These are phyloP conservation scores for Cucumis cinereus DNA, from an alignment of 306 rosid species.

Conservation along the genomic window DNA sequence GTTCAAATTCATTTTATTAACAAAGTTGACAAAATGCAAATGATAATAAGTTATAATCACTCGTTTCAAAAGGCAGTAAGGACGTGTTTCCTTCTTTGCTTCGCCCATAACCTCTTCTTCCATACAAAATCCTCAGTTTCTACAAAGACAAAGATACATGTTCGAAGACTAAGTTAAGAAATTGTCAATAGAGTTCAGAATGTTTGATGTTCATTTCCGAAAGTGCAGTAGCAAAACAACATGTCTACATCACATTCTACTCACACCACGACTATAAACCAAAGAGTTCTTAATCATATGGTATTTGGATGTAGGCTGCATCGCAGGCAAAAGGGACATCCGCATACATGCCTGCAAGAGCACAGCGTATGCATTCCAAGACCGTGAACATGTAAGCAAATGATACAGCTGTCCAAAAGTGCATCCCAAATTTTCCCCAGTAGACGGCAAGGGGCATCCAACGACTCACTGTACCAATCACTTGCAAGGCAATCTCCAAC, in stretches of 20 bases:
- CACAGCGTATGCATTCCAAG: slow-evolving; percentile 67
- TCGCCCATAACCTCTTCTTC: background rate
- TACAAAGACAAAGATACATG: background rate
- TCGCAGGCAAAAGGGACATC: slow-evolving; percentile 80
- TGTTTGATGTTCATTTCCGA: background rate
- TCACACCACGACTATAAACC: background rate
- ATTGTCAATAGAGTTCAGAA: background rate
- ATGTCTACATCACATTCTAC: background rate
- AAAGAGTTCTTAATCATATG: slow-evolving; percentile 42
- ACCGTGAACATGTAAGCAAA: slow-evolving; percentile 49
- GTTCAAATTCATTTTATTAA: background rate
- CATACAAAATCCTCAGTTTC: background rate
- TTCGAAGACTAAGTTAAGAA: background rate
- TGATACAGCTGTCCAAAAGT: slow-evolving; percentile 59
- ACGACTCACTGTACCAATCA: slow-evolving; percentile 76
- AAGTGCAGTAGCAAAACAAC: background rate
- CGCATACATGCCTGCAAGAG: slow-evolving; percentile 86
- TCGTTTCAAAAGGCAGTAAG: background rate
- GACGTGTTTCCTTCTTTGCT: background rate
- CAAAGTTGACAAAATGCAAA: background rate
- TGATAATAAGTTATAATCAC: background rate
- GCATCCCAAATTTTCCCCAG: slow-evolving; percentile 93
- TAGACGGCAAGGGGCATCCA: slow-evolving; percentile 77
- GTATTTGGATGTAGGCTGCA: slow-evolving; percentile 90
- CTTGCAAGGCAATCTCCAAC: slow-evolving; percentile 83